These are phyloP conservation scores for Cyclanthera cordifolia DNA, from an alignment of 306 rosid genomes.

Conservation along the genomic window DNA sequence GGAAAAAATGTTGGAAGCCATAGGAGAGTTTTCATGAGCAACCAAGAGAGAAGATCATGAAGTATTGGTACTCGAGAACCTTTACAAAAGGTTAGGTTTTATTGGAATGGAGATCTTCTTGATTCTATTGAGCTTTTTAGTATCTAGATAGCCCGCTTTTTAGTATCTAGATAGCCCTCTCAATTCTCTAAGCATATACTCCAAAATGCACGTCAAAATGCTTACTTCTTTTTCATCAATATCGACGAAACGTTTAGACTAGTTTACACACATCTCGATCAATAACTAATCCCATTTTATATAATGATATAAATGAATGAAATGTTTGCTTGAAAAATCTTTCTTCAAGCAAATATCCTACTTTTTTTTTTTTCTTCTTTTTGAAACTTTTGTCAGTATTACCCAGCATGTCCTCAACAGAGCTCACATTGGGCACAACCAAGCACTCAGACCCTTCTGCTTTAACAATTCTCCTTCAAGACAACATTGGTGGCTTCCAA, in stretches of 20 bases:
- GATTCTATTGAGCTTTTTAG: slow-evolving; percentile 22
- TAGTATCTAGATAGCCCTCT: slow-evolving; percentile 56
- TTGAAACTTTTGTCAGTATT: slow-evolving; percentile 55
- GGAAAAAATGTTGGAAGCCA: no score
- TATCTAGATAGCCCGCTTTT: slow-evolving; percentile 52
- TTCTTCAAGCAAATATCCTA: no score
- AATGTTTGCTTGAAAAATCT: background rate
- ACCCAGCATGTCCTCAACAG: slow-evolving; percentile 72
- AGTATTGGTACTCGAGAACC: no score
- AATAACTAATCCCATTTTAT: no score
- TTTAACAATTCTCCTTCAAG: slow-evolving; percentile 60
- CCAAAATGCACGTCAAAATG: slow-evolving; percentile 41
- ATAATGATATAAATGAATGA: no score
- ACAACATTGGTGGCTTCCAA: slow-evolving; percentile 64
- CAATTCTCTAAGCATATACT: slow-evolving; percentile 34
- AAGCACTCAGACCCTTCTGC: slow-evolving; percentile 72
- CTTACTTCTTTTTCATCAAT: background rate
- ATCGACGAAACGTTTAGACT: background rate
- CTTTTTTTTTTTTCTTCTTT: no score
- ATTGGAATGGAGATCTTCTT: no score
- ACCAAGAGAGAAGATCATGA: no score
- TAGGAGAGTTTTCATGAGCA: no score
- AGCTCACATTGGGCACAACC: slow-evolving; percentile 53
- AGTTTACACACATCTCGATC: background rate
- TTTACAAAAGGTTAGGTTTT: no score